These are phyloP conservation scores for Huntiella abstrusa DNA, from an alignment of 2,329 filamentous ascomycete species.

Conservation along the genomic window DNA sequence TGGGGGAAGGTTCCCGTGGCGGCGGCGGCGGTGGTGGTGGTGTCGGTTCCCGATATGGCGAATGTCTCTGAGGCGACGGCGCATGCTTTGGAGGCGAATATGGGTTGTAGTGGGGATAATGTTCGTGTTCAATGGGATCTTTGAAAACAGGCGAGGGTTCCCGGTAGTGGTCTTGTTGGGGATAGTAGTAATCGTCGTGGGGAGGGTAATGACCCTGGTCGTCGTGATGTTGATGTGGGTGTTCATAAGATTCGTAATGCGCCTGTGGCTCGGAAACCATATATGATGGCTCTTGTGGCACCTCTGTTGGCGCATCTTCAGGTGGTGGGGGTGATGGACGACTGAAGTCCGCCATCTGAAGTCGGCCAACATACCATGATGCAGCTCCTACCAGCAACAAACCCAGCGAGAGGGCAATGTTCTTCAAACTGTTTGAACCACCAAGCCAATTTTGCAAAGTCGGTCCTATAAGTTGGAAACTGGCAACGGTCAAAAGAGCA, in stretches of 20 bases:
- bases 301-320: conserved; percentile 9
- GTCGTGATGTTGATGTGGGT: conserved; percentile 13
- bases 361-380: conserved; percentile 45
- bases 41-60: conserved; percentile 12
- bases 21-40: conserved; percentile 6
- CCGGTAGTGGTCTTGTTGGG: conserved; percentile 17
- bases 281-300: conserved; percentile 14
- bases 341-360: conserved; percentile 17
- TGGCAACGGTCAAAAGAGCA: conserved; percentile 50
- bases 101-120: conserved; percentile 13
- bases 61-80: conserved; percentile 12
- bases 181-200: background rate
- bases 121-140: conserved; percentile 11
- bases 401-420: conserved; percentile 53
- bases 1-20: conserved; percentile 20
- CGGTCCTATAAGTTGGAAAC: conserved; percentile 58
- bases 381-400: conserved; percentile 54
- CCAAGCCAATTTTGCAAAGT: conserved; percentile 56
- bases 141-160: background rate
- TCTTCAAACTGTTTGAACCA: conserved; percentile 51
- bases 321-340: conserved; percentile 15
- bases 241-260: conserved; percentile 15
- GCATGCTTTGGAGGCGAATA: conserved; percentile 10
- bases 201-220: background rate
- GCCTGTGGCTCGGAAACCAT: conserved; percentile 18